Evolutionary conservation across 75 land plant species (phyloP), one percentile per base, ranked within the genome.

Genomic region (Pinus albicaulis): DNA sequence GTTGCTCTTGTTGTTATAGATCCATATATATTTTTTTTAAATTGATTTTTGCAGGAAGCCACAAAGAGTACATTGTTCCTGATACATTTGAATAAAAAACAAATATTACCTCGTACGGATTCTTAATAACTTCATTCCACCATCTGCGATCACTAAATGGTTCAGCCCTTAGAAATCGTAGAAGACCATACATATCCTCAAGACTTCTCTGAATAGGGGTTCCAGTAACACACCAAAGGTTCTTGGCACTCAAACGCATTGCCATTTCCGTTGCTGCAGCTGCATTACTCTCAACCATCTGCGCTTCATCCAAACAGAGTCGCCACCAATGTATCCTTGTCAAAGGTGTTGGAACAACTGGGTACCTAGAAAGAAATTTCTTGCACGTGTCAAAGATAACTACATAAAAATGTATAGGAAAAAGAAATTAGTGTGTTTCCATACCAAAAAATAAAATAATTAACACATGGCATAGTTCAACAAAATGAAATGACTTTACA

Each of bases 151-250:
- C 75, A 83, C 91, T 80, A 72, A 95, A 98, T 59, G 99, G 99
- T 70, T 83, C 83, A 25, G 87, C 86, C 78, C 81, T 78, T 57
- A 98, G 85, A 73, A 98, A 98, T 26, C 86, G 81, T 28, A 98
- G 28, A 26, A 98, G 83, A 41, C 98, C 99, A 91, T 84, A 87
- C 62, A 98, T 64, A 61, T 98, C 99, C 79, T 98, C 98, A 71
- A 98, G 92, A 62, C 87, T 84, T 28, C 92, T 83, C 56, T 98
- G 99, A 75, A 98, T 93, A 56, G 98, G 98, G 24, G 98, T 95
- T 75, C 98, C 99, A 72, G 94, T 95, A n/a, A 95, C 83, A 78
- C 99, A 98, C 98, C 99, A 98, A 31, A 92, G 91, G 73, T 95
- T 82, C 73, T 80, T 80, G 72, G 93, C 92, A 87, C 82, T 79